Evolutionary conservation across 768 basidiomycete genomes (phyloP).

Genomic region (Tephrocybe sp.): DNA sequence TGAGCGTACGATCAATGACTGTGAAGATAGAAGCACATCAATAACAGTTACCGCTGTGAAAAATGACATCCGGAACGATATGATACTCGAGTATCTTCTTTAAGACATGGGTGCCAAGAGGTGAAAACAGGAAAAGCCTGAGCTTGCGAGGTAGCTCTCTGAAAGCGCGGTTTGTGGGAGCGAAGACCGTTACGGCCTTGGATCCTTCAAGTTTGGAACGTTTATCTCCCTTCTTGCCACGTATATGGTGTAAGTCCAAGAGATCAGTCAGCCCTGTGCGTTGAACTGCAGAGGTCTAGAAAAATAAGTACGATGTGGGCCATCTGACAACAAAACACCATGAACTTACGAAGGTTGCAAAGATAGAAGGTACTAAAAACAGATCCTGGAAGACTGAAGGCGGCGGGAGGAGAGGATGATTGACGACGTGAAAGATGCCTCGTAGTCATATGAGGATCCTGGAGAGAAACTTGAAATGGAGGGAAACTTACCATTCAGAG

Average conservation of each 20-base stretch:
- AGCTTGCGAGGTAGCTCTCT: slow-evolving; percentile 47
- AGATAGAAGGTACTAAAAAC: slow-evolving; percentile 39
- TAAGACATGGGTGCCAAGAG: slow-evolving; percentile 48
- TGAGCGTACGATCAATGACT: slow-evolving; percentile 3
- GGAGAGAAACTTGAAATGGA: neutral
- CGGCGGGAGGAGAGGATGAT: slow-evolving; percentile 55
- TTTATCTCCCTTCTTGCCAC: slow-evolving; percentile 30
- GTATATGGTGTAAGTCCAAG: slow-evolving; percentile 45
- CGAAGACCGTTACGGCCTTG: slow-evolving; percentile 51
- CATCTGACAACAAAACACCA: neutral
- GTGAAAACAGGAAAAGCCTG: slow-evolving; percentile 56
- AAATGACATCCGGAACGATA: slow-evolving; percentile 44
- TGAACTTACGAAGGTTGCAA: slow-evolving; percentile 45
- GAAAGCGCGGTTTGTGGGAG: slow-evolving; percentile 50
- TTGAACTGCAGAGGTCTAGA: slow-evolving; percentile 56
- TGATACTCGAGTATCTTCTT: slow-evolving; percentile 59
- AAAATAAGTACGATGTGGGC: neutral
- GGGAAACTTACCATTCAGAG: slow-evolving; percentile 46
- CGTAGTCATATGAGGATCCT: neutral
- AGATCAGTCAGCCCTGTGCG: slow-evolving; percentile 42
- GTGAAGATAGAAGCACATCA: no score
- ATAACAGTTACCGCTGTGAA: slow-evolving; percentile 47
- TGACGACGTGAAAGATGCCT: slow-evolving; percentile 53
- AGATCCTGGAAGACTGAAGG: slow-evolving; percentile 47
- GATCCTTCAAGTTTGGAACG: slow-evolving; percentile 44